Evolutionary conservation across 2,329 filamentous ascomycete genomes (phyloP).

Genomic region (Aureobasidium sp.): DNA sequence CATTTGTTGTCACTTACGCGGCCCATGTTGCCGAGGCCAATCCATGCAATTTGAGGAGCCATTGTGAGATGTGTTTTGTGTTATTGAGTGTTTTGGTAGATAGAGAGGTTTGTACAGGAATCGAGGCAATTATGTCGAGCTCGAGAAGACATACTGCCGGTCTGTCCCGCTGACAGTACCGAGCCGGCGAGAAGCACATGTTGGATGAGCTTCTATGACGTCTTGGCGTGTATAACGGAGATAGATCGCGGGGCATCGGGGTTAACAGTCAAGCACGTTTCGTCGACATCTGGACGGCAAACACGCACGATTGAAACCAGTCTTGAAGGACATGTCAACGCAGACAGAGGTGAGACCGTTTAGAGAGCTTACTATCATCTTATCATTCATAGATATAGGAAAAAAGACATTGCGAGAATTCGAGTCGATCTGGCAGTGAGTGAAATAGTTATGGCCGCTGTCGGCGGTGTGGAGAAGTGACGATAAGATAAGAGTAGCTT

Average conservation of each 20-base stretch:
- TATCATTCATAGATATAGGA: too few relatives aligned
- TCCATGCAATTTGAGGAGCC: slow-evolving; percentile 59
- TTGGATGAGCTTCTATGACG: slow-evolving; percentile 12
- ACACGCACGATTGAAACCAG: not conserved
- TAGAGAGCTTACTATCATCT: not conserved
- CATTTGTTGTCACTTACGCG: slow-evolving; percentile 42
- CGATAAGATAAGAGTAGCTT: slow-evolving; percentile 10
- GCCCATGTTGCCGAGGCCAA: slow-evolving; percentile 85
- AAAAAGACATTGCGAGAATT: not conserved
- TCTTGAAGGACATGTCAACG: not conserved
- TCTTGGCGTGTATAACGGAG: slow-evolving; percentile 12
- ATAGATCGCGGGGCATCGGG: not conserved
- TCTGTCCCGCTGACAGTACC: not conserved
- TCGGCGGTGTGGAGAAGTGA: not conserved
- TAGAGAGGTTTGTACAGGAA: not conserved
- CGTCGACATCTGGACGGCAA: not conserved
- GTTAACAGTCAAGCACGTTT: not conserved
- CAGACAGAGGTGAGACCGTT: not conserved
- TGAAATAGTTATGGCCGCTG: not conserved
- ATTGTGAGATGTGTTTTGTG: slow-evolving; percentile 21
- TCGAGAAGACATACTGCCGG: not conserved
- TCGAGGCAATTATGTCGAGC: not conserved
- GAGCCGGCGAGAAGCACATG: not conserved
- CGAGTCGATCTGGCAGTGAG: not conserved
- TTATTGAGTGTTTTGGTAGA: not conserved